A percentile compares a stretch with the other conserved stretches of the same genome.
phyloP scores from a whole-genome alignment of 2,329 filamentous ascomycete genomes.

The Penicillium sp. region DNA sequence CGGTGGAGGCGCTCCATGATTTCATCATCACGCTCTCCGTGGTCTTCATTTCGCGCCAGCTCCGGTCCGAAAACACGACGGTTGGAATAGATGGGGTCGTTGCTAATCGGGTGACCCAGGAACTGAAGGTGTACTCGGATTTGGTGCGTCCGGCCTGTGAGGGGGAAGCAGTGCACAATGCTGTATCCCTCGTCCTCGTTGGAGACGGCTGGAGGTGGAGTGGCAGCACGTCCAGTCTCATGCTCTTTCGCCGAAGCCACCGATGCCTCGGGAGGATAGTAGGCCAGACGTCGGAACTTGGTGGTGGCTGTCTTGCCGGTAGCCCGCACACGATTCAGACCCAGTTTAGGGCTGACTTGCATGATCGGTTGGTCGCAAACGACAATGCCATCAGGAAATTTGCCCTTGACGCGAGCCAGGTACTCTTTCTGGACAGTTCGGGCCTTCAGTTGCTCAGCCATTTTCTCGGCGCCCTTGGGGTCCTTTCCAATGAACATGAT shows the following conservation, averaged over 20 bases:
- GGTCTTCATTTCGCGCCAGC: conserved; percentile 68
- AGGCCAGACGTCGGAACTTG: conserved; percentile 88
- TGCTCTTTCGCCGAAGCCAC: conserved; percentile 24
- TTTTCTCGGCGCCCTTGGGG: conserved; percentile 70
- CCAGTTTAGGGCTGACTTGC: conserved; percentile 90
- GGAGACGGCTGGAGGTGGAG: conserved; percentile 32
- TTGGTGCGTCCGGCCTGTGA: conserved; percentile 93
- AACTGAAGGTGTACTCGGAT: conserved; percentile 93
- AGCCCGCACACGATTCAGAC: conserved; percentile 88
- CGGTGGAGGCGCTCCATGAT: conserved; percentile 79
- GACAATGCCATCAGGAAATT: conserved; percentile 87
- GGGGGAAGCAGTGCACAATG: conserved; percentile 87
- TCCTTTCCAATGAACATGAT: conserved; percentile 98
- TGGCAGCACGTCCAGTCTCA: conserved; percentile 26
- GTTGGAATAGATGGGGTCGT: conserved; percentile 97
- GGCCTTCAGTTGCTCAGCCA: conserved; percentile 72
- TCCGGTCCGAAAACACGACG: conserved; percentile 82
- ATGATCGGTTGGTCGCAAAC: conserved; percentile 93
- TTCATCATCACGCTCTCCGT: conserved; percentile 76
- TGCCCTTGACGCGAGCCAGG: conserved; percentile 81
- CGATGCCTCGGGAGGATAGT: conserved; percentile 64
- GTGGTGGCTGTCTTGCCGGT: conserved; percentile 88
- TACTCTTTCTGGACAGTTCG: conserved; percentile 94
- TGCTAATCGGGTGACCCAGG: conserved; percentile 90
- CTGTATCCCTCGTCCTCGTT: conserved; percentile 72